Base-by-base conservation (phyloP, 768 basidiomycete genomes). In the Royoungia palumana region DNA sequence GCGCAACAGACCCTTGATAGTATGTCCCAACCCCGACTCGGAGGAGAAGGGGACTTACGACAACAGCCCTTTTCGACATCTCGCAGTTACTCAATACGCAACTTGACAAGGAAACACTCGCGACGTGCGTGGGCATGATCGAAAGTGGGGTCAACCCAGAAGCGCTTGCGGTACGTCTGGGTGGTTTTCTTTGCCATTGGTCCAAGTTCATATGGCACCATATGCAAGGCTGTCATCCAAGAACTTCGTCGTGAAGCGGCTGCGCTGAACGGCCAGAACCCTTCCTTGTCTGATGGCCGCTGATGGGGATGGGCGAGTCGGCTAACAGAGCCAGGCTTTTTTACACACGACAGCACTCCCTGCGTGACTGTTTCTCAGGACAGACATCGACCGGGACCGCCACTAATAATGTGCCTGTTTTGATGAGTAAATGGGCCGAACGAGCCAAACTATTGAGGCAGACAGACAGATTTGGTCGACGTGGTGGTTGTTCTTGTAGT, bases 61-160 rank as follows among this genome's bases (percentile, higher is more conserved):
- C 43, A 34, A 25, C 55, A 95, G 93, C 87, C 54, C 75, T 95
- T 21, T 78, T 84, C 61, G 91, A 94, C 51, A 88, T 95, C 47
- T 92, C 93, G 17, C 89, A 93, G 69, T 70, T 94, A 39, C 70
- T 95, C 42, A 88, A 93, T 54, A 94, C 93, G 0, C 81, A 85
- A 49, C 76, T 95, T 35, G 91, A 94, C 71, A 90, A 88, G 60
- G 88, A 92, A 63, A 90, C 89, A 3, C 79, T 95, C n/a, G 90
- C 87, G 30, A 93, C 88, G 21, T 95, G 93, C 65, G 83, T 95
- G 20, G 79, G 84, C 35, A 85, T 95, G 86, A 92, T 95, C 58
- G 93, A 95, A 70, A 85, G 81, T 52, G 93, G 93, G 16, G 89
- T 88, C 40, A 95, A 94, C 66, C 90, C 93, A 11, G 91, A 94